These are phyloP conservation scores for Crucibulum laeve DNA, from an alignment of 768 basidiomycete species.

Conservation along the genomic window DNA sequence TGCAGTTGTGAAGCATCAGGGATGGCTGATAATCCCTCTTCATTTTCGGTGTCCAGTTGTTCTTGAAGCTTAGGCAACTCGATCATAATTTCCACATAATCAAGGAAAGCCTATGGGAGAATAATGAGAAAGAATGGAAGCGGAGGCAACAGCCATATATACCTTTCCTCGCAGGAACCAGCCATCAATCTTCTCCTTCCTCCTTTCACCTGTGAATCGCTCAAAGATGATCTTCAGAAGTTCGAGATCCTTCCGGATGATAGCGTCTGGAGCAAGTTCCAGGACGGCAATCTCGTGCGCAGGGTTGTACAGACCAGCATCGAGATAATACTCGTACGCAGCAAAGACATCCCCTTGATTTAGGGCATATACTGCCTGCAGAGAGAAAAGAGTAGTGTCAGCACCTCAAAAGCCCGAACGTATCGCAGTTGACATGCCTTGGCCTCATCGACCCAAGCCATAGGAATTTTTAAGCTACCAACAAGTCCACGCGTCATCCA, in stretches of 20 bases:
- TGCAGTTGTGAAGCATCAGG: conserved; percentile 41
- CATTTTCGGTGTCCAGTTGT: conserved; percentile 29
- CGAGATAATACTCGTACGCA: conserved; percentile 74
- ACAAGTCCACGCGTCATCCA: conserved; percentile 70
- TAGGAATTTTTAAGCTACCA: conserved; percentile 77
- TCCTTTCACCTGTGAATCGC: conserved; percentile 45
- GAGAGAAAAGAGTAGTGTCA: conserved; percentile 2
- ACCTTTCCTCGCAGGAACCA: conserved; percentile 90
- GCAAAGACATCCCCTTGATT: conserved; percentile 58
- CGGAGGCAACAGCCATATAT: conserved; percentile 11
- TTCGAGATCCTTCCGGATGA: conserved; percentile 61
- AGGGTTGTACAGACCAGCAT: conserved; percentile 62
- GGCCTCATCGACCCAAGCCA: conserved; percentile 86
- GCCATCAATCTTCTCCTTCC: conserved; percentile 46
- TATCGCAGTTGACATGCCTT: no score
- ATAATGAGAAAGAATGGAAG: background rate
- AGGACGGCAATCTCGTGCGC: conserved; percentile 83
- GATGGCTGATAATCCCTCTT: conserved; percentile 21
- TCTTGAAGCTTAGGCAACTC: conserved; percentile 54
- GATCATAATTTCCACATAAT: conserved; percentile 64
- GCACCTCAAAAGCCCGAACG: no score
- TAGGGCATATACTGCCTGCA: conserved; percentile 64
- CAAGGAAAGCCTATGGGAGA: conserved; percentile 53
- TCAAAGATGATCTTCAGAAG: conserved; percentile 69
- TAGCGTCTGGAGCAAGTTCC: conserved; percentile 86